Base-by-base conservation (phyloP, 805 yeast genomes). In the Candida koratica region DNA sequence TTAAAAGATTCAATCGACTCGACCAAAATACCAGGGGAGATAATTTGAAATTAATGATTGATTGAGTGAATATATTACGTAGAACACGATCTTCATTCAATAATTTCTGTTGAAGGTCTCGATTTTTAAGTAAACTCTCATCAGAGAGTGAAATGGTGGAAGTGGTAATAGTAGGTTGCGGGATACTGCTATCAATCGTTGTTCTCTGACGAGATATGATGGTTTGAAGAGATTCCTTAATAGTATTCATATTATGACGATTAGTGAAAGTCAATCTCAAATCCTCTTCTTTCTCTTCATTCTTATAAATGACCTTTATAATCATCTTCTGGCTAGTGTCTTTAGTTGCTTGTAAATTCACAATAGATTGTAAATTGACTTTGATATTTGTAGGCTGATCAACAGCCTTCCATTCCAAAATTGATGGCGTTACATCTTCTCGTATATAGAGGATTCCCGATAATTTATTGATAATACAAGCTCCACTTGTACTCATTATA, bases 1-100 rank as follows among this genome's bases (percentile, higher is more conserved):
- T 66, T 37, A 93, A 60, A 17, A 83, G 69, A 48, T 86, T 85
- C 8, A 88, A 66, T 45, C 97, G 65, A 5, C 89, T 81, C 1
- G 79, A 69, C 97, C 97, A 89, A 58, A 89, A 89, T 48, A 88
- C 87, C 25, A 75, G 75, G 0, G 94, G 85, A 4, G 86, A 81
- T 29, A 90, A 61, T 12, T 85, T 83, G 36, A 74, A 73, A 40
- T 79, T 73, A 42, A 88, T 86, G 5, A 93, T 97, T 0, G 96
- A 82, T 41, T 86, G 95, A 32, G 89, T 81, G 55, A 93, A 93
- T 2, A 83, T 78, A 39, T 76, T 73, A 67, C 86, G 77, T 36
- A 93, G 65, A 6, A 62, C 63, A 33, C 80, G 75, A 51, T 88
- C 84, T 41, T 81, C 83, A 38, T 79, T 66, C 17, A 93, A 64